Percentiles rank a stretch among this genome's conserved stretches.
phyloP scores from a whole-genome alignment of 2,329 filamentous ascomycete genomes.

The Colletotrichum theobromicola region DNA sequence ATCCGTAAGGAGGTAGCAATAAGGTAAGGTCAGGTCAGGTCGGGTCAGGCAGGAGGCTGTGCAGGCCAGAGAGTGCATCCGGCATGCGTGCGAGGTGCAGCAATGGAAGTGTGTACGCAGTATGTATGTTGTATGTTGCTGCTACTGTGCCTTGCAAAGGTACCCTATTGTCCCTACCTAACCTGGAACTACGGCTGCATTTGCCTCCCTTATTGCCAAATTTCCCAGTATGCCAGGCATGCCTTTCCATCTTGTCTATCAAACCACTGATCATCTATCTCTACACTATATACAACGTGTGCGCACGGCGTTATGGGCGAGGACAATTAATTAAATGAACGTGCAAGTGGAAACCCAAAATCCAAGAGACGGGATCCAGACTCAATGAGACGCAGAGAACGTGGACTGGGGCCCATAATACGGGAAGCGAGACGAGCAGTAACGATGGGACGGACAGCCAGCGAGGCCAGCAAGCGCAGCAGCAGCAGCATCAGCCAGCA shows the following conservation, averaged over 20 bases:
- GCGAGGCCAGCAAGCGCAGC: neutral
- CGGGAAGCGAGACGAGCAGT: neutral
- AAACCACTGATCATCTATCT: neutral
- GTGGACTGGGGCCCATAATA: neutral
- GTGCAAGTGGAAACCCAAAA: neutral
- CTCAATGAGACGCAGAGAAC: slow-evolving; percentile 1
- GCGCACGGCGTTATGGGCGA: neutral
- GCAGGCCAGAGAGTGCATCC: neutral
- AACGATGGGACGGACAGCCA: neutral
- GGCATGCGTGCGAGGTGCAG: neutral
- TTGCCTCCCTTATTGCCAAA: neutral
- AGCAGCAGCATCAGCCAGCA: too few species aligned
- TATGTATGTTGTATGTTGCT: too few species aligned
- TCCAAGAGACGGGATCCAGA: neutral
- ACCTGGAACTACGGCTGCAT: neutral
- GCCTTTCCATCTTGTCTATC: neutral
- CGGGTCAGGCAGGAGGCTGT: neutral
- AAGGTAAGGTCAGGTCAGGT: neutral
- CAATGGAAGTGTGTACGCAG: neutral
- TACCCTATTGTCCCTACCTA: neutral
- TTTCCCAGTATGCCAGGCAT: neutral
- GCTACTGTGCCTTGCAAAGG: neutral
- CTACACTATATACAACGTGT: neutral
- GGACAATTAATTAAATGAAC: neutral
- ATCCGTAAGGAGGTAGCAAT: neutral